A percentile compares a stretch with the other conserved stretches of the same genome.
Conservation (phyloP, 176 grass and related monocot species). For the Oryza rufipogon region DNA sequence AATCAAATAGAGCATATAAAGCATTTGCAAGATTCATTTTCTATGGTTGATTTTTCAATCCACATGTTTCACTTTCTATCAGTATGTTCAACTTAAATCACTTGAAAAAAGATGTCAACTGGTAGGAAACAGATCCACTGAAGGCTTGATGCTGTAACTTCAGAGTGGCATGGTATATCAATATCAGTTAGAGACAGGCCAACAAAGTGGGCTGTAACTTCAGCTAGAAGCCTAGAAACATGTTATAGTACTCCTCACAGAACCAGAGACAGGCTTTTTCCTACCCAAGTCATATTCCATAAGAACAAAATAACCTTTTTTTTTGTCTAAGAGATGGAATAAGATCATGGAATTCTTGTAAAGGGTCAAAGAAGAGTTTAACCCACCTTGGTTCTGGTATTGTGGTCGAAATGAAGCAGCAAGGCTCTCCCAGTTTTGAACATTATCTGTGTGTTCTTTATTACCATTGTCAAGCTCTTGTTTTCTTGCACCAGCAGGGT, state of each 20-base stretch:
- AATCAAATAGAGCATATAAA: background rate
- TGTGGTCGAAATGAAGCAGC: conserved; percentile 65
- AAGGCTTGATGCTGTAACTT: conserved; percentile 28
- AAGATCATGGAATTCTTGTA: background rate
- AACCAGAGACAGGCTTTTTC: too few relatives aligned
- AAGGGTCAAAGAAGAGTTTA: conserved; percentile 12
- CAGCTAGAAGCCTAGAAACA: too few relatives aligned
- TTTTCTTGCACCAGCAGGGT: conserved; percentile 58
- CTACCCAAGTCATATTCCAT: background rate
- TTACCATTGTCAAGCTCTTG: conserved; percentile 33
- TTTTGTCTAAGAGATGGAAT: background rate
- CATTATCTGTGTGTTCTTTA: conserved; percentile 41
- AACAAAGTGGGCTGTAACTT: background rate
- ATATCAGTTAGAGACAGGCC: background rate
- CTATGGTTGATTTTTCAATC: background rate
- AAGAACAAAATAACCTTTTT: background rate
- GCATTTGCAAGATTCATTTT: background rate
- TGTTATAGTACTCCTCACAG: too few relatives aligned
- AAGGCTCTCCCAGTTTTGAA: conserved; percentile 74
- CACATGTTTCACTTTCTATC: background rate
- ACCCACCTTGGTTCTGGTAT: conserved; percentile 89
- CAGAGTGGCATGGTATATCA: background rate
- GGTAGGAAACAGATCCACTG: background rate
- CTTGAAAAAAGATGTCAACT: background rate
- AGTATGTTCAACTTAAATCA: background rate